Evolutionary conservation across 148 eudicot species (phyloP), one percentile per base, ranked within the genome.

Genomic region (Silene conica): DNA sequence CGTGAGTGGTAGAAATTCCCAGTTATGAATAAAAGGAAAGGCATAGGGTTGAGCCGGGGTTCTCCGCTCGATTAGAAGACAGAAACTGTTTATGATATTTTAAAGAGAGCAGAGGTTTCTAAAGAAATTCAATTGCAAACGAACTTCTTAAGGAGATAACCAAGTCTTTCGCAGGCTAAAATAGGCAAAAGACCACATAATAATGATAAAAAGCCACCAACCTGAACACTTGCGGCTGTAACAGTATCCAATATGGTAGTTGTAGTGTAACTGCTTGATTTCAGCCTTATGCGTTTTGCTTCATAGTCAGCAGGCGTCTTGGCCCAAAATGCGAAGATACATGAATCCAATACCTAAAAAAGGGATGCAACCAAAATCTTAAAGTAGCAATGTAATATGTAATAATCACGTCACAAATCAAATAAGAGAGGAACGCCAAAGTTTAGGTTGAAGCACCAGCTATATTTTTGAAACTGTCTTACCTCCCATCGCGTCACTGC

Each of bases 211-310:
- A 43, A 1, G 70, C 34, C 54, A 63, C 78, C 16, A 34, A 95
- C 99, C 96, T 95, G 99, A 67, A 95, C 85, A 74, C 89, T 87
- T 60, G 97, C 99, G 38, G 99, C 99, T 38, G 96, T 89, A 48
- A 95, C 96, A 2, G 77, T 82, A 74, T 95, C 97, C 82, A 95
- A 79, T 34, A 95, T 84, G 45, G 88, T 90, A 80, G 83, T 92
- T 50, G 96, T 86, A 41, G 94, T 95, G 70, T 95, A 95, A 52
- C 90, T 86, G 74, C 84, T 95, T 45, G 97, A 92, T 77, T 95
- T 87, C 78, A 95, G 76, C 74, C 96, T 90, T 79, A 92, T 85
- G 34, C 99, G 89, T 76, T 78, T 92, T 18, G 92, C 81, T 59
- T 92, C 96, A 73, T 76, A 11, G 28, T 95, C 99, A 28, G 82